phyloP scores from a whole-genome alignment of 768 basidiomycete species.

The Asterophora lycoperdoides region DNA sequence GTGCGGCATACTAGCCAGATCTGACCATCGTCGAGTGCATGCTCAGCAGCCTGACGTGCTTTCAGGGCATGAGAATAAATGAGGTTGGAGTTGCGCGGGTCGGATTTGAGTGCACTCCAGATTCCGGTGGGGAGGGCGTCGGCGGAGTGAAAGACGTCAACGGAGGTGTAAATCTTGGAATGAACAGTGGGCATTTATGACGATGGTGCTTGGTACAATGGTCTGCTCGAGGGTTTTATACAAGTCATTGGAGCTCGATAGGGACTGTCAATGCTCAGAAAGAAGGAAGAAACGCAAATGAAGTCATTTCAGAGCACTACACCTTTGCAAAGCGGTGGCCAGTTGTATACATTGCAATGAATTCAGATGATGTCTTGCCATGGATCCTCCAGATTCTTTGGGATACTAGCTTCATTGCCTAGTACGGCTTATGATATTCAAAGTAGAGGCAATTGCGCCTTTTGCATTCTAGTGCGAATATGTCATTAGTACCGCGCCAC shows the following conservation, averaged over 20 bases:
- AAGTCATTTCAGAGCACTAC: background rate
- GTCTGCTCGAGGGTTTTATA: background rate
- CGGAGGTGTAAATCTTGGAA: background rate
- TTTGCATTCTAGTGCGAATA: background rate
- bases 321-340: background rate
- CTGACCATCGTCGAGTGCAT: slow-evolving; percentile 5
- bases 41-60: background rate
- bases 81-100: slow-evolving; percentile 27
- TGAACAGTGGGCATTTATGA: slow-evolving; percentile 6
- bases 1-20: slow-evolving; percentile 37
- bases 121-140: slow-evolving; percentile 26
- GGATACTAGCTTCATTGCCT: background rate
- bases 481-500: background rate
- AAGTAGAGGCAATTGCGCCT: background rate
- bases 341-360: background rate
- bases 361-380: background rate
- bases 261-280: background rate
- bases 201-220: background rate
- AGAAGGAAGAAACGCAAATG: slow-evolving; percentile 3
- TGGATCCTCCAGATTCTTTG: background rate
- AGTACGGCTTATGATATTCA: background rate
- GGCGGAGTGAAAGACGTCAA: slow-evolving; percentile 22
- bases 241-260: background rate
- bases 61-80: slow-evolving; percentile 18
- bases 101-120: slow-evolving; percentile 23